Evolutionary conservation across 192 early-diverging fungal species (phyloP), one percentile per base, ranked within the genome.

Genomic region (Entomortierella beljakovae): DNA sequence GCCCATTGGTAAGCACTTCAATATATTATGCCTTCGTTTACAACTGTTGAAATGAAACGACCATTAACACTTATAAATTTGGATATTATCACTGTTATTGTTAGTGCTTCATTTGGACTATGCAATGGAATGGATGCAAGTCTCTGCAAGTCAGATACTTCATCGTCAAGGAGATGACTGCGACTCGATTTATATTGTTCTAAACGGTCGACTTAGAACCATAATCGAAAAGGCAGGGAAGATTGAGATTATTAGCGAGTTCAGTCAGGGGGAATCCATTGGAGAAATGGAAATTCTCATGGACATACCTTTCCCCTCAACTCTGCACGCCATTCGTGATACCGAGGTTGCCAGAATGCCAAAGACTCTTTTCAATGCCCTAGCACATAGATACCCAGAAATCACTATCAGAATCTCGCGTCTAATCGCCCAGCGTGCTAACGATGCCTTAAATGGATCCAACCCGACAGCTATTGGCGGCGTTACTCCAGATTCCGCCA

Each of bases 241-340:
- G 51, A 83, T 97, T 51, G 91, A 94, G 51, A 97, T 99, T 56
- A 52, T 95, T 32, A 92, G 86, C 26, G 98, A 99, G 85, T 96
- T 92, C 66, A 97, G 97, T 40, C 96, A 97, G 63, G 95, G 95
- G 33, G 95, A 99, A 60, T 95, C 93, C 29, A 90, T 99, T 1
- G 98, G 98, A 51, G 98, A 99, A 80, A 83, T 96, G 23, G 96
- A 97, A 68, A 92, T 99, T 13, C 80, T 99, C 40, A 92, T 88
- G 71, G 87, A 82, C 31, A 82, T 86, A 15, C 87, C 89, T 3
- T 90, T 93, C 49, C 88, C 88, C 22, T 92, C 91, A 23, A 99
- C 96, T 6, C 84, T 99, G 28, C 97, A 99, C 68, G 98, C 98
- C 2, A 99, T 99, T 67, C 92, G 98, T 46, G 98, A 99, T 74